Percentiles rank a stretch among this genome's conserved stretches.
phyloP scores from a whole-genome alignment of 2,329 filamentous ascomycete genomes.

The Penicillium sp. region DNA sequence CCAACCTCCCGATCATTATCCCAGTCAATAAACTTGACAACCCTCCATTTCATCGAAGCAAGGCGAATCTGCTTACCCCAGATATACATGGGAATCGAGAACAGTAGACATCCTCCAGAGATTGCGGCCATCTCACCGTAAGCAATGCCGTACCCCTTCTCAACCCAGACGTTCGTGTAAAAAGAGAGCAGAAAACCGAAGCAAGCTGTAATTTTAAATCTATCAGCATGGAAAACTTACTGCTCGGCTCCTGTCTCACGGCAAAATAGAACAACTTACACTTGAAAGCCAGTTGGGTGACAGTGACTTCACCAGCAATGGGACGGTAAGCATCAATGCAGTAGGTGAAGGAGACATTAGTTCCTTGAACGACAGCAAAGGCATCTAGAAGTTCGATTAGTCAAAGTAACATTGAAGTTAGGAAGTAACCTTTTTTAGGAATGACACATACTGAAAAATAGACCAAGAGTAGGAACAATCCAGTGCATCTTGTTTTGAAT shows the following conservation, averaged over 20 bases:
- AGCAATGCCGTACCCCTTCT: not conserved
- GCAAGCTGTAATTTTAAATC: not conserved
- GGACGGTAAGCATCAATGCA: not conserved
- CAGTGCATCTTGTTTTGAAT: not conserved
- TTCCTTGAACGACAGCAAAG: not conserved
- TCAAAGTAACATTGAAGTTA: not conserved
- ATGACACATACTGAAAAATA: not conserved
- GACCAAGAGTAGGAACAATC: not conserved
- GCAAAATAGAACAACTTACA: not conserved
- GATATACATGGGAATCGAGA: not conserved
- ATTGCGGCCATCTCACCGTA: not conserved
- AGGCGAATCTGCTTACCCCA: not conserved
- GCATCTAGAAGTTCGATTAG: not conserved
- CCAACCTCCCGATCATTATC: not conserved
- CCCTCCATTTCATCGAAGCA: not conserved
- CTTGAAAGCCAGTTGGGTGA: not conserved
- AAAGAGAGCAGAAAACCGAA: not conserved
- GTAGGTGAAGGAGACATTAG: not conserved
- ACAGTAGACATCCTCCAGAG: not conserved
- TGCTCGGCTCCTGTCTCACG: too few relatives aligned
- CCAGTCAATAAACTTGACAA: not conserved
- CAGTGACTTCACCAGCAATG: not conserved
- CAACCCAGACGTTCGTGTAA: not conserved
- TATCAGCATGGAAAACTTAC: too few relatives aligned
- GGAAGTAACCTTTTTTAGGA: not conserved